A percentile compares a stretch with the other conserved stretches of the same genome.
phyloP scores from a whole-genome alignment of 1,284 basidiomycete genomes.

The Moesziomyces aphidis region DNA sequence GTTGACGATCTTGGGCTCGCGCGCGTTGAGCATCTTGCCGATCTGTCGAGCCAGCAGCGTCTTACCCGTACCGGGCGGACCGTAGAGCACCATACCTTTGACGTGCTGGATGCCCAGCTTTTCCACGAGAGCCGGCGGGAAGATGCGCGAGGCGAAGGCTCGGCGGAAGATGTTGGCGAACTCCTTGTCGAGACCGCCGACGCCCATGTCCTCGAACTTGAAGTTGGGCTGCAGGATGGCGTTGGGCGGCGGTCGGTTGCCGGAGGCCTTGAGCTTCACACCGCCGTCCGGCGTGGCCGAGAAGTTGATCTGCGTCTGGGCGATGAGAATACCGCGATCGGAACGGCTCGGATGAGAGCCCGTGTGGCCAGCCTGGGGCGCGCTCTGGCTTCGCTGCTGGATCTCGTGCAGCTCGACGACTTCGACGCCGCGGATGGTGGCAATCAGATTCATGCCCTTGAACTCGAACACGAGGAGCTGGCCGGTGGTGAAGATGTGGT shows the following conservation, averaged over 20 bases:
- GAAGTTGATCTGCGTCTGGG: conserved; percentile 89
- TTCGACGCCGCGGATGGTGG: conserved; percentile 76
- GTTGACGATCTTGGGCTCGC: conserved; percentile 98
- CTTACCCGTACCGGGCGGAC: conserved; percentile 98
- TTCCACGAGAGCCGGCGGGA: conserved; percentile 94
- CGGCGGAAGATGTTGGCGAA: conserved; percentile 98
- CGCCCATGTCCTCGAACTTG: conserved; percentile 99
- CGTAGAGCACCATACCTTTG: conserved; percentile 94
- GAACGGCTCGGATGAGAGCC: conserved; percentile 54
- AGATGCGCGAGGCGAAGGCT: conserved; percentile 97
- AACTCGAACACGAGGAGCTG: conserved; percentile 89
- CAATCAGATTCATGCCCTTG: conserved; percentile 86
- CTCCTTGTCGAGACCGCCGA: conserved; percentile 95
- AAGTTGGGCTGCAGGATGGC: conserved; percentile 98
- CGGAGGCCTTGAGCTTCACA: conserved; percentile 92
- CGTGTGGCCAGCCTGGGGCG: conserved; percentile 53
- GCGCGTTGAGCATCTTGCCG: conserved; percentile 98
- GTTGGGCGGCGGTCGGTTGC: conserved; percentile 92
- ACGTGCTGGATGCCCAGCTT: conserved; percentile 99
- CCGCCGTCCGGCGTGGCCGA: conserved; percentile 82
- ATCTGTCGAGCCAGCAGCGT: conserved; percentile 98
- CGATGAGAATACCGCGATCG: conserved; percentile 81
- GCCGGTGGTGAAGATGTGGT: conserved; percentile 73
- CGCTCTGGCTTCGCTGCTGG: conserved; percentile 28
- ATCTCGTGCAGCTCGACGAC: conserved; percentile 72